Percentiles rank a stretch among this genome's conserved stretches.
phyloP scores from a whole-genome alignment of 2,329 filamentous ascomycete genomes.

The Xenoacremonium recifei region DNA sequence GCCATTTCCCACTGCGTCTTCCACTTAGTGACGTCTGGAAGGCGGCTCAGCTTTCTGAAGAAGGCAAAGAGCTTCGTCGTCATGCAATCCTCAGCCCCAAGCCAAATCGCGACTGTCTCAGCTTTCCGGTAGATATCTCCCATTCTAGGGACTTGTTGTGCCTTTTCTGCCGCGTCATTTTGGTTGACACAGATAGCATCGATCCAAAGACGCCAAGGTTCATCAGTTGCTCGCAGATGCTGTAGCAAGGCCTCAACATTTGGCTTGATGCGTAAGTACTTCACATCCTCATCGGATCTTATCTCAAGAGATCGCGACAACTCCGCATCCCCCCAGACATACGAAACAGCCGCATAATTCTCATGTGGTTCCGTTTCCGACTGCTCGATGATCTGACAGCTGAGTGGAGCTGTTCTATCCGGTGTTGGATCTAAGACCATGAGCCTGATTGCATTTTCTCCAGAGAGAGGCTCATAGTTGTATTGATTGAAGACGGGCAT shows the following conservation, averaged over 20 bases:
- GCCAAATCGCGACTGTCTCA: slow-evolving; percentile 4
- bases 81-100: slow-evolving; percentile 2
- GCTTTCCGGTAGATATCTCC: slow-evolving; percentile 1
- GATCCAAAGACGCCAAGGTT: neutral
- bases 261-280: slow-evolving; percentile 5
- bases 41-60: slow-evolving; percentile 3
- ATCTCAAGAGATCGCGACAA: slow-evolving; percentile 1
- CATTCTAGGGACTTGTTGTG: slow-evolving; percentile 1
- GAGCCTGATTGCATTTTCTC: neutral
- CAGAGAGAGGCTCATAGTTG: slow-evolving; percentile 1
- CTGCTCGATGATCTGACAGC: slow-evolving; percentile 1
- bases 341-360: slow-evolving; percentile 1
- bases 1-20: neutral
- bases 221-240: slow-evolving; percentile 2
- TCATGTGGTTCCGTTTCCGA: neutral
- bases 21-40: slow-evolving; percentile 1
- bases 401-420: slow-evolving; percentile 1
- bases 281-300: neutral
- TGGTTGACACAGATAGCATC: slow-evolving; percentile 4
- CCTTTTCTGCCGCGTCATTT: neutral
- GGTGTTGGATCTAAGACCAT: neutral
- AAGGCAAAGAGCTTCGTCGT: slow-evolving; percentile 2
- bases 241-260: slow-evolving; percentile 3
- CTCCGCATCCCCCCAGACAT: slow-evolving; percentile 1
- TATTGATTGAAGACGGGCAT: slow-evolving; percentile 5